phyloP scores from a whole-genome alignment of 2,329 filamentous ascomycete genomes.

The Setomelanomma holmii region DNA sequence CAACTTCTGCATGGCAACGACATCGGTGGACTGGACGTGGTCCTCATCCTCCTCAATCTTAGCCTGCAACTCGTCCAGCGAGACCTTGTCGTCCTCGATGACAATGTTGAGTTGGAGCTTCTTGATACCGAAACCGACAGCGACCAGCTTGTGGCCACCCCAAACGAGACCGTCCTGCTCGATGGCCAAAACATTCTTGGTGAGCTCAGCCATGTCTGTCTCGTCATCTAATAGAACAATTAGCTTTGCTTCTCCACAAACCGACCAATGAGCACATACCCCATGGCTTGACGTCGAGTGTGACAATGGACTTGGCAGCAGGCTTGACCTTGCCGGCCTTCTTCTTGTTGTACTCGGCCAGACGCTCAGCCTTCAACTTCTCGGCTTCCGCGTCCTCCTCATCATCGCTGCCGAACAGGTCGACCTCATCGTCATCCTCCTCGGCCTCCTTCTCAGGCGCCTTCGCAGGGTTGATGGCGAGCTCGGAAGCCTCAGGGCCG shows the following conservation, averaged over 20 bases:
- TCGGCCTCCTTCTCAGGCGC: conserved; percentile 70
- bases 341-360: conserved; percentile 95
- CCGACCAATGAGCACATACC: conserved; percentile 66
- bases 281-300: conserved; percentile 97
- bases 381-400: conserved; percentile 79
- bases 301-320: conserved; percentile 94
- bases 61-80: conserved; percentile 83
- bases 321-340: conserved; percentile 93
- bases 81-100: conserved; percentile 96
- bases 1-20: conserved; percentile 67
- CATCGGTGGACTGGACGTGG: conserved; percentile 91
- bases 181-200: conserved; percentile 80
- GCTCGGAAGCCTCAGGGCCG: conserved; percentile 80
- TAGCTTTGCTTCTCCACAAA: conserved; percentile 16
- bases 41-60: conserved; percentile 89
- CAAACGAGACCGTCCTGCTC: conserved; percentile 94
- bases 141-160: conserved; percentile 88
- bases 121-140: conserved; percentile 97
- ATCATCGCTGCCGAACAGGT: conserved; percentile 91
- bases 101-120: conserved; percentile 99
- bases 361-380: conserved; percentile 83
- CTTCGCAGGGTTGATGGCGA: conserved; percentile 85
- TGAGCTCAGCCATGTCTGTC: conserved; percentile 86
- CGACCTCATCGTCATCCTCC: conserved; percentile 75
- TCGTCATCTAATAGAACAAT: conserved; percentile 87